phyloP scores from a whole-genome alignment of 1,139 yeast genomes.

The Yamadazyma jaroonii region DNA sequence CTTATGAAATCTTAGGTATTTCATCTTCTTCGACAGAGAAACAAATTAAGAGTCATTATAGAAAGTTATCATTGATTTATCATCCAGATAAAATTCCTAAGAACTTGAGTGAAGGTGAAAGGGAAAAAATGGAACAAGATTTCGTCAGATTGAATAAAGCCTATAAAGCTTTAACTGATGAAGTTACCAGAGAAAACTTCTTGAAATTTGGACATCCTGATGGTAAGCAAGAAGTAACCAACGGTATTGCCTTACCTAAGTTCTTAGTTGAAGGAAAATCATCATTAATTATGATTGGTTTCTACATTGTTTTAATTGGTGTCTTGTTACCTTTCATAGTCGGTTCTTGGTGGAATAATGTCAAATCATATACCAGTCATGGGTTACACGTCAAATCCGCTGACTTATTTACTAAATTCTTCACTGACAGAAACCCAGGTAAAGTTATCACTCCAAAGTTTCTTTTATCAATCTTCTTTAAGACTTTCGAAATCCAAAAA shows the following conservation, averaged over 20 bases:
- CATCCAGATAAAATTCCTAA: slow-evolving; percentile 91
- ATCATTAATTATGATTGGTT: slow-evolving; percentile 59
- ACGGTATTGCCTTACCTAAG: slow-evolving; percentile 94
- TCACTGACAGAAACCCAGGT: slow-evolving; percentile 76
- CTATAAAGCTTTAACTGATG: slow-evolving; percentile 92
- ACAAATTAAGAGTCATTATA: slow-evolving; percentile 77
- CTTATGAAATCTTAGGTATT: slow-evolving; percentile 82
- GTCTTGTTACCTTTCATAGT: slow-evolving; percentile 76
- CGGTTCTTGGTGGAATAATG: slow-evolving; percentile 86
- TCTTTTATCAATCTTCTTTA: slow-evolving; percentile 60
- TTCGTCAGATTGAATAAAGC: slow-evolving; percentile 88
- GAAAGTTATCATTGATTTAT: slow-evolving; percentile 80
- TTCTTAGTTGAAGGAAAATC: slow-evolving; percentile 84
- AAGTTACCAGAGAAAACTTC: slow-evolving; percentile 75
- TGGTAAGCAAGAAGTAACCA: slow-evolving; percentile 93
- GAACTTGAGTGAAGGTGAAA: slow-evolving; percentile 61
- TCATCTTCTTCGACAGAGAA: slow-evolving; percentile 65
- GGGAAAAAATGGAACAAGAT: slow-evolving; percentile 61
- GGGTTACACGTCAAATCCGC: slow-evolving; percentile 87
- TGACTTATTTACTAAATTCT: slow-evolving; percentile 57
- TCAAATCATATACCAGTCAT: slow-evolving; percentile 75
- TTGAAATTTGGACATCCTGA: slow-evolving; percentile 95
- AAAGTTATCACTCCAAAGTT: slow-evolving; percentile 60
- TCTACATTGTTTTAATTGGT: slow-evolving; percentile 74
- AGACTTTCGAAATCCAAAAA: slow-evolving; percentile 57